phyloP scores from a whole-genome alignment of 2,329 filamentous ascomycete species.

The Karstenula rhodostoma region DNA sequence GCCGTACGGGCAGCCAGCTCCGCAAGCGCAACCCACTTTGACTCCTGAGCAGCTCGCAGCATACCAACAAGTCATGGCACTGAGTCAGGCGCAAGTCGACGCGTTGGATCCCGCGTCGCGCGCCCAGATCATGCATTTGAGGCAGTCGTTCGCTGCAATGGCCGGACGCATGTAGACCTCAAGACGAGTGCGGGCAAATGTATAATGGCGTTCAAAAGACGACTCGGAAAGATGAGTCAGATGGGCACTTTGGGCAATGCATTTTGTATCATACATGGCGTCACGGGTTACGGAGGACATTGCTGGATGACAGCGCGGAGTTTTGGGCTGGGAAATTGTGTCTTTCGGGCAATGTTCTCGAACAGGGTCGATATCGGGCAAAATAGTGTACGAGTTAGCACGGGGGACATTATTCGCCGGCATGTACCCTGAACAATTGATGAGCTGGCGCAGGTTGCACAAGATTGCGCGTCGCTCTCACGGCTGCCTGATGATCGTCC shows the following conservation, averaged over 20 bases:
- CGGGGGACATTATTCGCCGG: slow-evolving; percentile 9
- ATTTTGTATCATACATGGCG: slow-evolving; percentile 10
- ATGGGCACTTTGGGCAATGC: neutral
- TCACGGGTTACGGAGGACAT: slow-evolving; percentile 10
- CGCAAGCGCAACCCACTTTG: slow-evolving; percentile 15
- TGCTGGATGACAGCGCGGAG: slow-evolving; percentile 16
- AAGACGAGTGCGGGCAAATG: neutral
- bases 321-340: slow-evolving; percentile 16
- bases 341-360: slow-evolving; percentile 5
- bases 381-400: slow-evolving; percentile 11
- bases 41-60: slow-evolving; percentile 67
- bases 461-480: slow-evolving; percentile 3
- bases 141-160: slow-evolving; percentile 64
- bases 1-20: slow-evolving; percentile 57
- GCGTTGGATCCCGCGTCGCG: slow-evolving; percentile 77
- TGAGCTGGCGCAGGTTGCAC: slow-evolving; percentile 18
- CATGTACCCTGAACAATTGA: slow-evolving; percentile 20
- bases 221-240: neutral
- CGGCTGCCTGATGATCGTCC: neutral
- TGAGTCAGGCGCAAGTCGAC: slow-evolving; percentile 83
- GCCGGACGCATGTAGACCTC: slow-evolving; percentile 21
- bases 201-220: neutral
- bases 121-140: slow-evolving; percentile 79
- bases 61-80: slow-evolving; percentile 70
- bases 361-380: neutral